These are phyloP conservation scores for Staphylotrichum longicolle DNA, from an alignment of 495 filamentous ascomycete genomes.

Conservation along the genomic window DNA sequence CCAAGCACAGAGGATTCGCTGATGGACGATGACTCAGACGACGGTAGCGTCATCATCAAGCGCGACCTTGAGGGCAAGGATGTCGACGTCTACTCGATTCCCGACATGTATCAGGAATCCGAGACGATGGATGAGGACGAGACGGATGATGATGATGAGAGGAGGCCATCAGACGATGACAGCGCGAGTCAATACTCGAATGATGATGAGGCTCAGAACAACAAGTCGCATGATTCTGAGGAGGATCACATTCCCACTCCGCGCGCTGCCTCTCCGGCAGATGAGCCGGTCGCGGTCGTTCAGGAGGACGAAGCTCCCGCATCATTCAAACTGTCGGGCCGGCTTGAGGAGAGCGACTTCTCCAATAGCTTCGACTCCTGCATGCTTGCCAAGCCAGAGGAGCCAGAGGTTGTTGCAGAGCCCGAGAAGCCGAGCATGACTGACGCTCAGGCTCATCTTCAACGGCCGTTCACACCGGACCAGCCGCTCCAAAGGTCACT, in stretches of 20 bases:
- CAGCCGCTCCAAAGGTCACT: conserved; percentile 42
- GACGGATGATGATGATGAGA: conserved; percentile 42
- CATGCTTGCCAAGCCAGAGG: conserved; percentile 43
- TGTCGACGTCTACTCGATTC: conserved; percentile 67
- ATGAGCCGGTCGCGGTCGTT: conserved; percentile 26
- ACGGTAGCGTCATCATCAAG: conserved; percentile 65
- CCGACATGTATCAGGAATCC: conserved; percentile 54
- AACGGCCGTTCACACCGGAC: conserved; percentile 65
- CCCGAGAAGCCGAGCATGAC: conserved; percentile 46
- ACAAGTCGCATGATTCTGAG: conserved; percentile 7
- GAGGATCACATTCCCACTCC: conserved; percentile 48
- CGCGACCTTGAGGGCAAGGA: conserved; percentile 61
- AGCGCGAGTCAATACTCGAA: conserved; percentile 33
- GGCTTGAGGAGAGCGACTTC: conserved; percentile 36
- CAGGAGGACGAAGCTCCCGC: conserved; percentile 15
- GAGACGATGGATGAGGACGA: conserved; percentile 44
- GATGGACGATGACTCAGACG: conserved; percentile 40
- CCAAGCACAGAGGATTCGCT: conserved; percentile 63
- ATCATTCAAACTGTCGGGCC: conserved; percentile 14
- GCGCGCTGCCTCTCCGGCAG: conserved; percentile 37
- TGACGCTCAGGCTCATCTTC: conserved; percentile 50
- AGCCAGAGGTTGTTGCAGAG: conserved; percentile 29
- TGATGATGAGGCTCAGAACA: conserved; percentile 11
- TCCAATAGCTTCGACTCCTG: conserved; percentile 44
- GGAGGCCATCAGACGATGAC: conserved; percentile 25